Evolutionary conservation across 176 grass and related monocot genomes (phyloP).

Genomic region (maize (Zea mays)): DNA sequence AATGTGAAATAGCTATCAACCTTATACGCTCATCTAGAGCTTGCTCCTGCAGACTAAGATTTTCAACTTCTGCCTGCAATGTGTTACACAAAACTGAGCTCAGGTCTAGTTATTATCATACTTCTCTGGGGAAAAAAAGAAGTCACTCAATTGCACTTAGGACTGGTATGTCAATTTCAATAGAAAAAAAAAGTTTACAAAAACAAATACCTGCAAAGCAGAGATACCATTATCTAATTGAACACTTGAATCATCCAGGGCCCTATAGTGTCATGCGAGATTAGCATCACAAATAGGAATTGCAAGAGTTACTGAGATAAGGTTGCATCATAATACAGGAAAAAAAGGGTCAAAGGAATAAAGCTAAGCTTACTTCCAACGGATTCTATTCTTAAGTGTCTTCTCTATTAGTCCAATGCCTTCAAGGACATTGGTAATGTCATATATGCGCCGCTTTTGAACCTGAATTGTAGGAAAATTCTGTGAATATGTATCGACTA

Average conservation of each 20-base stretch:
- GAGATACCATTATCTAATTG: conserved; percentile 73
- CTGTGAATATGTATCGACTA: conserved; percentile 5
- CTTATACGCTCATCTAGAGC: conserved; percentile 79
- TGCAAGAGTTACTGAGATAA: conserved; percentile 26
- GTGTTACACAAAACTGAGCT: conserved; percentile 28
- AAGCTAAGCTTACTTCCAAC: conserved; percentile 77
- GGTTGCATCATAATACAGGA: conserved; percentile 10
- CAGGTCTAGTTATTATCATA: conserved; percentile 16
- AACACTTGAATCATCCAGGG: conserved; percentile 72
- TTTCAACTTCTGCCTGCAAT: conserved; percentile 83
- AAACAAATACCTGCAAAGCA: conserved; percentile 64
- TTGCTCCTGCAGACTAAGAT: conserved; percentile 70
- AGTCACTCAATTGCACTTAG: neutral
- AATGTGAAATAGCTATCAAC: conserved; percentile 44
- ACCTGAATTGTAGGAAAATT: conserved; percentile 57
- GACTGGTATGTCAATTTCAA: conserved; percentile 34
- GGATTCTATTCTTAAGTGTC: conserved; percentile 96
- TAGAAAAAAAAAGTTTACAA: conserved; percentile 18
- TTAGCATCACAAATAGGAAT: conserved; percentile 39
- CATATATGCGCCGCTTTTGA: conserved; percentile 99
- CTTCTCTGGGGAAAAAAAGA: neutral
- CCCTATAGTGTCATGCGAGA: conserved; percentile 46
- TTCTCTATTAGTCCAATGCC: conserved; percentile 98
- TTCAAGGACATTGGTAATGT: conserved; percentile 99
- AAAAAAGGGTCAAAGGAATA: conserved; percentile 26